phyloP scores from a whole-genome alignment of 495 filamentous ascomycete genomes.

The Pyrenula massariospora region DNA sequence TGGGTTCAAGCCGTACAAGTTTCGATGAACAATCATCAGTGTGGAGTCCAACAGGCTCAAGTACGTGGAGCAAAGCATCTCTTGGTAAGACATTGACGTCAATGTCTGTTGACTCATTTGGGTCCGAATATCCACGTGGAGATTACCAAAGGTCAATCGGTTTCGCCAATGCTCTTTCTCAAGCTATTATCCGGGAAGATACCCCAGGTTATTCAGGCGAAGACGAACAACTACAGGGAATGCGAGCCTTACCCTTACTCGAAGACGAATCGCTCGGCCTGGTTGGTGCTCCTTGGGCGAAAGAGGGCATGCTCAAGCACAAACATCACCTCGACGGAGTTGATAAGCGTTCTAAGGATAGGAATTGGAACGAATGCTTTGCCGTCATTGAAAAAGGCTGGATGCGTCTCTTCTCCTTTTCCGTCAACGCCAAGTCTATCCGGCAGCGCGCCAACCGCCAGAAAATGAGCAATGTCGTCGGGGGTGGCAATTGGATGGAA shows the following conservation, averaged over 20 bases:
- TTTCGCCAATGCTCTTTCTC: slow-evolving; percentile 92
- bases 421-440: slow-evolving; percentile 56
- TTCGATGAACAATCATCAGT: slow-evolving; percentile 83
- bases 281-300: slow-evolving; percentile 89
- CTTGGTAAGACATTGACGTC: slow-evolving; percentile 81
- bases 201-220: slow-evolving; percentile 40
- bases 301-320: slow-evolving; percentile 90
- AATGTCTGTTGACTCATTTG: slow-evolving; percentile 80
- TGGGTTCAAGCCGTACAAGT: slow-evolving; percentile 88
- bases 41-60: slow-evolving; percentile 81
- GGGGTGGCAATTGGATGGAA: slow-evolving; percentile 94
- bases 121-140: slow-evolving; percentile 61
- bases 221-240: slow-evolving; percentile 23
- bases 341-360: slow-evolving; percentile 83
- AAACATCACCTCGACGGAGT: slow-evolving; percentile 88
- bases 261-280: slow-evolving; percentile 89
- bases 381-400: slow-evolving; percentile 97
- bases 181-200: slow-evolving; percentile 94
- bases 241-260: slow-evolving; percentile 54
- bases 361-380: slow-evolving; percentile 90
- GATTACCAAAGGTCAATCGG: slow-evolving; percentile 95
- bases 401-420: slow-evolving; percentile 90
- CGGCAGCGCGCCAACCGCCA: slow-evolving; percentile 48
- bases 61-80: slow-evolving; percentile 91
- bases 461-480: slow-evolving; percentile 55